Conservation (phyloP, 257 asterid genomes). For the Agastache rugosa region DNA sequence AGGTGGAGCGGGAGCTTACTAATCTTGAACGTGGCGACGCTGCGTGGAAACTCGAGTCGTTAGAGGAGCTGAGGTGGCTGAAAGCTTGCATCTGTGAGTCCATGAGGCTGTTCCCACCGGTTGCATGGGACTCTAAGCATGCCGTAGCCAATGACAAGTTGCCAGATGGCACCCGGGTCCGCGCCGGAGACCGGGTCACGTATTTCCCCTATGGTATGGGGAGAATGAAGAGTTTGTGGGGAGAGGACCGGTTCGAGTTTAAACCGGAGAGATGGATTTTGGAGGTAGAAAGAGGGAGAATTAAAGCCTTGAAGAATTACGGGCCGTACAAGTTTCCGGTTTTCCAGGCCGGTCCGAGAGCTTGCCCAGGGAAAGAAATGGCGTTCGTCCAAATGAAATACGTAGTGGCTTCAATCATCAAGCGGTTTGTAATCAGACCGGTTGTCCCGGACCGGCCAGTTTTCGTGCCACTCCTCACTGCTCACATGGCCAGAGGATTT, state of each 20-base stretch:
- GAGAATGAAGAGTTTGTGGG: conserved; percentile 75
- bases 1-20: conserved; percentile 46
- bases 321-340: conserved; percentile 67
- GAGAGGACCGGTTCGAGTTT: conserved; percentile 64
- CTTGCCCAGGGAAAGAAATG: conserved; percentile 73
- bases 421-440: conserved; percentile 53
- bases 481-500: conserved; percentile 80
- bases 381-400: conserved; percentile 76
- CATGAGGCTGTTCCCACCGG: conserved; percentile 67
- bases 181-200: conserved; percentile 71
- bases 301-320: conserved; percentile 44
- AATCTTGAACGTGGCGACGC: background rate
- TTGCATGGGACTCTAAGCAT: conserved; percentile 77
- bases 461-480: conserved; percentile 75
- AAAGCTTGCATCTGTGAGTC: conserved; percentile 70
- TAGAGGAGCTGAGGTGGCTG: conserved; percentile 46
- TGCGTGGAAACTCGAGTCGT: conserved; percentile 30
- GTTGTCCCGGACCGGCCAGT: conserved; percentile 44
- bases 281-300: conserved; percentile 39
- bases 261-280: conserved; percentile 69
- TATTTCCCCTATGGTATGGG: conserved; percentile 87
- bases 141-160: conserved; percentile 44
- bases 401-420: conserved; percentile 57
- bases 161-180: conserved; percentile 56
- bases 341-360: conserved; percentile 85